Evolutionary conservation across 202 grass and related monocot genomes (phyloP).

Genomic region (Setaria italica): DNA sequence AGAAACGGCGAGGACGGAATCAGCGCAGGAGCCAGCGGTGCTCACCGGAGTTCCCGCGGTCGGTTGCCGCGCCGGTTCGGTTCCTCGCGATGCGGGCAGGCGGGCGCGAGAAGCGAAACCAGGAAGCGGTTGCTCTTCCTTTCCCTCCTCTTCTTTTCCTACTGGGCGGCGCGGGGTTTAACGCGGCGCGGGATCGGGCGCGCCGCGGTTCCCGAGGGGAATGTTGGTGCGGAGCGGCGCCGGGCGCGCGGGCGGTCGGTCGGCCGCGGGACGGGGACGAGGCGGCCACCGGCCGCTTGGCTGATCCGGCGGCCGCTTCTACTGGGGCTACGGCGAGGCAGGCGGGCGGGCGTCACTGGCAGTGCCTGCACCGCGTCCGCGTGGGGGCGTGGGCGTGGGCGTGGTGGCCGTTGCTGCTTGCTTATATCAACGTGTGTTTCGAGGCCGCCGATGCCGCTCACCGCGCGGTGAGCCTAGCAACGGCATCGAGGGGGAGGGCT

Average conservation of each 20-base stretch:
- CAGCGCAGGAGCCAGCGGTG: neutral
- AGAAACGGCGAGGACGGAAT: neutral
- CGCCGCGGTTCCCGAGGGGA: slow-evolving; percentile 24
- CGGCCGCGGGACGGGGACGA: neutral
- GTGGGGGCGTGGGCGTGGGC: neutral
- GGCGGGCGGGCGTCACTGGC: slow-evolving; percentile 15
- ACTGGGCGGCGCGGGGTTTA: slow-evolving; percentile 22
- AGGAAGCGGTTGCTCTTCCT: slow-evolving; percentile 2
- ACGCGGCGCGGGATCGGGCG: neutral
- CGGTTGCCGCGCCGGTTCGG: slow-evolving; percentile 10
- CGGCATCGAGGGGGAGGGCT: no score
- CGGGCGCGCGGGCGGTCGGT: neutral
- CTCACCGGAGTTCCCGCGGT: slow-evolving; percentile 42
- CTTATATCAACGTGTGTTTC: slow-evolving; percentile 30
- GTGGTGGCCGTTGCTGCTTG: slow-evolving; percentile 9
- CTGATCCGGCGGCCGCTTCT: slow-evolving; percentile 10
- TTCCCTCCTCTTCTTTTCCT: neutral
- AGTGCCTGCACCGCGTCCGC: slow-evolving; percentile 2
- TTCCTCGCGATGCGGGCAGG: slow-evolving; percentile 29
- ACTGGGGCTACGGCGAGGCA: neutral
- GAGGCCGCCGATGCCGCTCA: slow-evolving; percentile 9
- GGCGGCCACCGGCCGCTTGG: slow-evolving; percentile 5
- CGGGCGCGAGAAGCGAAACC: neutral
- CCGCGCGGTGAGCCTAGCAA: slow-evolving; percentile 29
- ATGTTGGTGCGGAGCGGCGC: slow-evolving; percentile 40